phyloP scores from a whole-genome alignment of 139 green algal genomes.

The Micractinium conductrix region DNA sequence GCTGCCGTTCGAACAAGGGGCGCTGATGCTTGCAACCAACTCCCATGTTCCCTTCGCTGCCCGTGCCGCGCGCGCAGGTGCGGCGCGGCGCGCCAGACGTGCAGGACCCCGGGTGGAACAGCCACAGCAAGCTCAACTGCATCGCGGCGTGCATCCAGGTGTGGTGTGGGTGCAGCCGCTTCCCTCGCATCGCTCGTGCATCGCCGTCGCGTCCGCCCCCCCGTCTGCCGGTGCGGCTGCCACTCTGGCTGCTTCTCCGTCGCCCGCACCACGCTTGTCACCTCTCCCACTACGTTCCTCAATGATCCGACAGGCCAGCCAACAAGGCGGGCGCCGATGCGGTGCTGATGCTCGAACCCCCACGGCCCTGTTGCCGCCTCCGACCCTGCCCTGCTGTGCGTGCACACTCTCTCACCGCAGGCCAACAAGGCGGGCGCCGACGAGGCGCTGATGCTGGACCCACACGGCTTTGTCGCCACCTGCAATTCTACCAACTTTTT shows the following conservation, averaged over 20 bases:
- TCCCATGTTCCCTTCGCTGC: no score
- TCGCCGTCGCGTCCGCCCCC: no score
- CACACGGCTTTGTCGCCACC: slow-evolving; percentile 83
- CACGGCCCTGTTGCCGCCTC: slow-evolving; percentile 86
- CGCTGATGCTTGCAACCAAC: no score
- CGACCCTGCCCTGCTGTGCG: slow-evolving; percentile 87
- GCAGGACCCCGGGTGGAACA: slow-evolving; percentile 63
- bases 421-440: slow-evolving; percentile 73
- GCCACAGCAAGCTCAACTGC: slow-evolving; percentile 84
- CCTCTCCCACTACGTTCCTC: no score
- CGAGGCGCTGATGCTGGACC: slow-evolving; percentile 84
- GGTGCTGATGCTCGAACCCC: slow-evolving; percentile 83
- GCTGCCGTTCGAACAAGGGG: no score
- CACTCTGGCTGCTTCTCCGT: no score
- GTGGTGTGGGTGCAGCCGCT: background rate
- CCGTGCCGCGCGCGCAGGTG: no score
- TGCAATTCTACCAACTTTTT: slow-evolving; percentile 92
- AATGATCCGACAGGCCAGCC: no score
- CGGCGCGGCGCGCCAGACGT: slow-evolving; percentile 69
- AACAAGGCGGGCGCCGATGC: slow-evolving; percentile 72
- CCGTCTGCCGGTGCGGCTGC: no score
- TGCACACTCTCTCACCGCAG: no score
- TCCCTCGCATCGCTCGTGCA: no score
- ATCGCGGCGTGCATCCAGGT: slow-evolving; percentile 84
- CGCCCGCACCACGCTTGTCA: no score